These are phyloP conservation scores for Trichocladium uniseriatum DNA, from an alignment of 495 filamentous ascomycete species.

Conservation along the genomic window DNA sequence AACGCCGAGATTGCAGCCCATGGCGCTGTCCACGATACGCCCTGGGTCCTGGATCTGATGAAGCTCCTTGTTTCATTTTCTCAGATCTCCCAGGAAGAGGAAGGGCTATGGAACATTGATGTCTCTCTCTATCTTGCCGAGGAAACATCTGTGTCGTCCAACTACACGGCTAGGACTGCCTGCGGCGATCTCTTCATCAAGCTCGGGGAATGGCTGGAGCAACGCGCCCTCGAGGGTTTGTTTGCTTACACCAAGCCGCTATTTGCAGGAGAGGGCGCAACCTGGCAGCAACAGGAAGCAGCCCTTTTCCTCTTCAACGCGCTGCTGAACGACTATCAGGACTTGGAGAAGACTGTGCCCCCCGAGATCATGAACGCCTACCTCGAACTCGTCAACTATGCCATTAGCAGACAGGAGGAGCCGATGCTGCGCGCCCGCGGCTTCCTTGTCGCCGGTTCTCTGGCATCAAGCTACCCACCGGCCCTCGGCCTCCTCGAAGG, in stretches of 20 bases:
- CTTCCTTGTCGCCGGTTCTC: slow-evolving; percentile 68
- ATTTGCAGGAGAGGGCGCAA: slow-evolving; percentile 41
- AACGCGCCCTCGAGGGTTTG: slow-evolving; percentile 60
- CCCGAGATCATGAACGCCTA: slow-evolving; percentile 59
- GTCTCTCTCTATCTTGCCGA: slow-evolving; percentile 91
- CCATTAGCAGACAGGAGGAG: slow-evolving; percentile 53
- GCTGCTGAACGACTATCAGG: slow-evolving; percentile 69
- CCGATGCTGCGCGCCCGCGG: slow-evolving; percentile 72
- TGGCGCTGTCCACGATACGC: slow-evolving; percentile 46
- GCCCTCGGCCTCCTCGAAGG: slow-evolving; percentile 53
- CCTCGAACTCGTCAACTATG: slow-evolving; percentile 66
- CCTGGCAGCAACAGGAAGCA: slow-evolving; percentile 64
- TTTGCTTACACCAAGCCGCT: slow-evolving; percentile 61
- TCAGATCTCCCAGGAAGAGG: slow-evolving; percentile 89
- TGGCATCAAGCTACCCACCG: slow-evolving; percentile 50
- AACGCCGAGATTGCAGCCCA: slow-evolving; percentile 56
- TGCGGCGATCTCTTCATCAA: slow-evolving; percentile 87
- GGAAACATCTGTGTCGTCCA: slow-evolving; percentile 89
- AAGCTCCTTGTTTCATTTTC: slow-evolving; percentile 73
- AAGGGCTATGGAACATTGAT: slow-evolving; percentile 92
- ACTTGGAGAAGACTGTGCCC: slow-evolving; percentile 57
- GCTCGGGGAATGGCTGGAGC: slow-evolving; percentile 79
- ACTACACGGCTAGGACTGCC: slow-evolving; percentile 88
- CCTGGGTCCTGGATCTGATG: slow-evolving; percentile 77
- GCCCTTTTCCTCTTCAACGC: slow-evolving; percentile 73